Base-by-base conservation (phyloP, 1,139 yeast genomes). In the Zygosaccharomyces sapae region DNA sequence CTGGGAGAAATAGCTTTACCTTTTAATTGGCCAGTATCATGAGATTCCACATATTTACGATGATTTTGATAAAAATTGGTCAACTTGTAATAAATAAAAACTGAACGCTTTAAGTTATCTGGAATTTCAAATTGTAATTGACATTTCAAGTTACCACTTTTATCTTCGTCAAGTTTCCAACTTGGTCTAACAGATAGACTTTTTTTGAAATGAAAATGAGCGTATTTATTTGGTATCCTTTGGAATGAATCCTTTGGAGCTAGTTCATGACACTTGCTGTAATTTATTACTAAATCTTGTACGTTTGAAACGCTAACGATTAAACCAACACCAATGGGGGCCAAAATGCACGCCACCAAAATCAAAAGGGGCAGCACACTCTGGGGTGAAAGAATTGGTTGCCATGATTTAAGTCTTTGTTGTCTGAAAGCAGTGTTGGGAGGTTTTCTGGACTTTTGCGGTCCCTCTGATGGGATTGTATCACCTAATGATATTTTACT, bases 51-150 rank as follows among this genome's bases (percentile, higher is more conserved):
- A 60, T 83, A 85, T 55, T 83, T 84, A 55, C 94, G 73, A 67
- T 85, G 94, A 61, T 85, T 85, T 62, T 85, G 94, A 61, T 71
- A 83, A 62, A 84, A 85, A 61, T 83, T 83, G 29, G 90, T 84
- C 58, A 85, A 69, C 56, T 76, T 80, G 65, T 85, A 85, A 66
- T 83, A 85, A 53, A 83, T 60, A 62, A 71, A 84, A n/a, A 83
- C 58, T 2, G 87, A 82, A 0, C 80, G 79, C 40, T 76, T 69
- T 52, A 85, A 71, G 47, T 79, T 78, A 39, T 69, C 71, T 3
- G 88, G 86, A 13, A 83, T 62, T 35, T 74, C 74, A 63, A 85
- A 84, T 57, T 78, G 76, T 12, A 85, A 58, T 34, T 70, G 68
- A 59, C 94, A 85, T 2, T 70, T 68, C 3, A 49, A 36, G 38